phyloP scores from a whole-genome alignment of 2,329 filamentous ascomycete genomes.

The Pseudocercospora musae region DNA sequence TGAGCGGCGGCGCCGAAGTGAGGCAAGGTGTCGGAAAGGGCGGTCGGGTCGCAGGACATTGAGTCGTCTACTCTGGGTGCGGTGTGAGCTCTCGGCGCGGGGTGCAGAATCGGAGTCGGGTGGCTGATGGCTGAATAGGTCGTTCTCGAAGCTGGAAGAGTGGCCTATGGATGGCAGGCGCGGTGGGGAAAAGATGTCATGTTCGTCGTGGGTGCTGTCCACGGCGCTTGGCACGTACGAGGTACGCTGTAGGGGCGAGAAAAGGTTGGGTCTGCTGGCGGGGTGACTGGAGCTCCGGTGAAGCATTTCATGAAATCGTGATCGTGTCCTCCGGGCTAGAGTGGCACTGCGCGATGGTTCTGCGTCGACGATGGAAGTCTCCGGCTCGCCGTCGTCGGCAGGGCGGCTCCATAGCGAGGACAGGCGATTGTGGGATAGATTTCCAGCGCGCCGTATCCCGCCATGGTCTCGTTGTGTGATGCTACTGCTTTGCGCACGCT shows the following conservation, averaged over 20 bases:
- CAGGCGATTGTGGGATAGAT: slow-evolving; percentile 11
- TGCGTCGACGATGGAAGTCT: not conserved
- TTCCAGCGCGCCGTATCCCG: slow-evolving; percentile 8
- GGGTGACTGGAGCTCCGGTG: slow-evolving; percentile 19
- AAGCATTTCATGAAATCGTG: slow-evolving; percentile 24
- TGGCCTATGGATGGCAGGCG: slow-evolving; percentile 35
- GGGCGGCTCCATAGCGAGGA: slow-evolving; percentile 13
- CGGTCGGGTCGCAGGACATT: slow-evolving; percentile 34
- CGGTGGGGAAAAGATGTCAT: slow-evolving; percentile 27
- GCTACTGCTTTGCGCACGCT: not conserved
- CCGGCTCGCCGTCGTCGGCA: slow-evolving; percentile 8
- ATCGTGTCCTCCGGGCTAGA: slow-evolving; percentile 23
- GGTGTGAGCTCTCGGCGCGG: slow-evolving; percentile 29
- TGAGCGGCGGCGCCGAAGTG: slow-evolving; percentile 51
- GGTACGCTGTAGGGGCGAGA: slow-evolving; percentile 25
- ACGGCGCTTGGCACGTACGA: slow-evolving; percentile 27
- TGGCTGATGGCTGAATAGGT: slow-evolving; percentile 28
- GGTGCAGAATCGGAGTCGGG: slow-evolving; percentile 22
- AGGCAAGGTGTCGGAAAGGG: slow-evolving; percentile 42
- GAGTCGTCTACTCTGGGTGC: slow-evolving; percentile 28
- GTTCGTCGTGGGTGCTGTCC: slow-evolving; percentile 18
- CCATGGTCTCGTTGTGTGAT: slow-evolving; percentile 3
- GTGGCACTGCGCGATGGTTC: slow-evolving; percentile 12
- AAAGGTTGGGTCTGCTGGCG: slow-evolving; percentile 13
- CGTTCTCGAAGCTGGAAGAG: slow-evolving; percentile 35